Conservation (phyloP, 768 basidiomycete species). For the Amanita pseudoporphyria region DNA sequence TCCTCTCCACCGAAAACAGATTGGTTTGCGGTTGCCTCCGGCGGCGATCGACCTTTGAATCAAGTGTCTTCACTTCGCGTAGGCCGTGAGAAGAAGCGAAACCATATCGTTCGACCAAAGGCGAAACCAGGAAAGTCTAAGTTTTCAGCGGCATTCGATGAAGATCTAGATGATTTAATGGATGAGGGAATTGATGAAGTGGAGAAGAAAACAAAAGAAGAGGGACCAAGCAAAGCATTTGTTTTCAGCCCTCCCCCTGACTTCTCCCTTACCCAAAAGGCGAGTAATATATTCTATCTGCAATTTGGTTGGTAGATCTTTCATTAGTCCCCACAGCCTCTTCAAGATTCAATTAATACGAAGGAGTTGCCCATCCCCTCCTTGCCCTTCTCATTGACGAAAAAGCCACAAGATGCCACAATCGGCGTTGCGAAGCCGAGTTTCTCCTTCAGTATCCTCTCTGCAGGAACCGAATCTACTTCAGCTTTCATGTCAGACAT, state of each 20-base stretch:
- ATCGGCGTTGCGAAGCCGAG: neutral
- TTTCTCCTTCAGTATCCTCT: neutral
- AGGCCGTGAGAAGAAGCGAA: conserved; percentile 49
- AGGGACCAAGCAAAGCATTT: conserved; percentile 45
- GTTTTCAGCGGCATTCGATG: conserved; percentile 60
- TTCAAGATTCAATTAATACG: conserved; percentile 30
- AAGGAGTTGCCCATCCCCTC: conserved; percentile 60
- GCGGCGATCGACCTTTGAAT: conserved; percentile 16
- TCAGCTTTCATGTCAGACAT: neutral
- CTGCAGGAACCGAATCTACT: neutral
- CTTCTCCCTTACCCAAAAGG: conserved; percentile 61
- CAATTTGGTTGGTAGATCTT: neutral
- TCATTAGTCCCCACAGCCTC: conserved; percentile 15
- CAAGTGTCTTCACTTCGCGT: conserved; percentile 53
- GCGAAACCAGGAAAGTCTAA: conserved; percentile 35
- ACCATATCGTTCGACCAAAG: conserved; percentile 50
- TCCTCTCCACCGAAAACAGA: conserved; percentile 17
- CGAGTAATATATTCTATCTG: conserved; percentile 21
- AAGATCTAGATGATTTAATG: conserved; percentile 36
- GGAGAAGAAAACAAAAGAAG: conserved; percentile 38
- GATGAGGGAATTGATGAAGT: conserved; percentile 29
- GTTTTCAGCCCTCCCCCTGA: conserved; percentile 50
- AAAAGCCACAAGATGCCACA: conserved; percentile 8
- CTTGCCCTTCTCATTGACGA: conserved; percentile 58
- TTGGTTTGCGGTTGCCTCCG: conserved; percentile 22